Evolutionary conservation across 768 basidiomycete species (phyloP).

Genomic region (Gautieria morchelliformis): DNA sequence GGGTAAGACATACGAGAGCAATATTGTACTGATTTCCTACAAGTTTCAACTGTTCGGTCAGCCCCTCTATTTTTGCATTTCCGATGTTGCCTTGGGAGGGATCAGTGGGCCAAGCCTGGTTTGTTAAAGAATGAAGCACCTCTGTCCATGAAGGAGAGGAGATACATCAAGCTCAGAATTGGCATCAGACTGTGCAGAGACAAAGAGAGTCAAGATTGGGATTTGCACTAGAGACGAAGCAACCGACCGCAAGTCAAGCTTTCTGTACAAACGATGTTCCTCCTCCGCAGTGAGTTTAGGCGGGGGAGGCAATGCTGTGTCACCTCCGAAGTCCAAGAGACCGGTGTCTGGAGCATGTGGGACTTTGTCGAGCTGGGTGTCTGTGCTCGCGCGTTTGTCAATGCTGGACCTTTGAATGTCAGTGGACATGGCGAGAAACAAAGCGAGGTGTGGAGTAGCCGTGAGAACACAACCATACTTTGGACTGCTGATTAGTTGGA

Average conservation of each 20-base stretch:
- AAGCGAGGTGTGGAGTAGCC: not conserved
- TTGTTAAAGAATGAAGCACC: constrained; percentile 6
- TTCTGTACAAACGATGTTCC: constrained; percentile 46
- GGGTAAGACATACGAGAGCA: not conserved
- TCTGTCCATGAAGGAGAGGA: constrained; percentile 34
- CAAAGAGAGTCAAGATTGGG: not conserved
- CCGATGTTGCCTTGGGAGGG: constrained; percentile 26
- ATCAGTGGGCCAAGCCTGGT: not conserved
- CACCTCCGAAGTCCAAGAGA: constrained; percentile 33
- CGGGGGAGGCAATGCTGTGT: constrained; percentile 35
- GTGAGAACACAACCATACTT: no score
- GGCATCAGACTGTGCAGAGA: constrained; percentile 13
- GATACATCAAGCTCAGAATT: constrained; percentile 29
- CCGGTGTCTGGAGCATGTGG: not conserved
- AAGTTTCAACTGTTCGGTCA: constrained; percentile 24
- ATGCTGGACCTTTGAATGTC: not conserved
- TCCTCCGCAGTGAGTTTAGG: constrained; percentile 32
- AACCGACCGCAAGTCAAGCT: constrained; percentile 37
- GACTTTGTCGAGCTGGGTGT: not conserved
- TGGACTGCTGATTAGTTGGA: no score
- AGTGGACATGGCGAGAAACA: not conserved
- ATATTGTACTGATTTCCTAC: constrained; percentile 3
- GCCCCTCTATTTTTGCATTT: constrained; percentile 44
- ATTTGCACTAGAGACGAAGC: not conserved
- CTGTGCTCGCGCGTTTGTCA: not conserved